Evolutionary conservation across 2,329 filamentous ascomycete genomes (phyloP), one percentile per base, ranked within the genome.

Genomic region (Cercospora sesami): DNA sequence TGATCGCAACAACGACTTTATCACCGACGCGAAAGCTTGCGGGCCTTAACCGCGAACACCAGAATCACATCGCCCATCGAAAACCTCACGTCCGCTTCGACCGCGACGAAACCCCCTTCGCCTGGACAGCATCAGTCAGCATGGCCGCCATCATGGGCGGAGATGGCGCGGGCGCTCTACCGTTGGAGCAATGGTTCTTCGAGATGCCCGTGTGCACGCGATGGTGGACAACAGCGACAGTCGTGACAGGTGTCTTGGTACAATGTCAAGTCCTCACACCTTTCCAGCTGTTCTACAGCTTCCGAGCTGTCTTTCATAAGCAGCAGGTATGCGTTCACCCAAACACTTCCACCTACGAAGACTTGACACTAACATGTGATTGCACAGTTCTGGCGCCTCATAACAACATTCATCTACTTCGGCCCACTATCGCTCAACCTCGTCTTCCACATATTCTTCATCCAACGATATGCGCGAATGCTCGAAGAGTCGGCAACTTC

Each of bases 341-440:
- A 36, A 5, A 36, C 33, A 12, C 31, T 33, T 36, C 14, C 12
- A 6, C 33, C 14, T 2, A 16, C 12, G 14, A 16, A 16, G 5
- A 16, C 4, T 36, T 16, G 12, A 36, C 12, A 4, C 33, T 36
- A 4, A 36, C 2, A 36, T 16, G 5, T 5, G 5, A 3, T 39
- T 14, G 7, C 16, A 39, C 14, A 97, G 93, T 98, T 97, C 81
- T 99, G 95, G 95, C 91, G 95, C 48, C 85, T 99, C n/a, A 77
- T 97, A 48, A 96, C 94, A 2, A 97, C 94, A 1, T 99, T 99
- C 82, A 88, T 98, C 77, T 99, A 98, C 83, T 98, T 98, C 78
- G 95, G 95, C 2, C 94, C 94, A 2, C 89, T 98, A 72, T 95
- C 91, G 31, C 88, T 99, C 77, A 95, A 98, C 79, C 89, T 99